phyloP scores from a whole-genome alignment of 139 green algal genomes.

The Chlamydomonas incerta region DNA sequence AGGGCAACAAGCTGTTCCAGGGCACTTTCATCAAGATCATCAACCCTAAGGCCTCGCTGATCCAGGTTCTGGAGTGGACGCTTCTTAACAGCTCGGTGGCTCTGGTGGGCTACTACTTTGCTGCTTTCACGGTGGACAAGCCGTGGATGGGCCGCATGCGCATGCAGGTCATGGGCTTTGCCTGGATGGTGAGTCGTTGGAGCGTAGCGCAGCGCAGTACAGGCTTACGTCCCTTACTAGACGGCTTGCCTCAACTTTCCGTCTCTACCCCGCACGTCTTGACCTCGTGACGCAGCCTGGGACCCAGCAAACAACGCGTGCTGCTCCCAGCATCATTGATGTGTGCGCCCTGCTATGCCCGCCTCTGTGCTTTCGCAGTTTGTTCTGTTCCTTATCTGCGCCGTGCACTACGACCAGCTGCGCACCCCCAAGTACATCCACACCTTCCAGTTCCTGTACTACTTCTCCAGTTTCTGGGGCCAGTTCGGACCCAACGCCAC shows the following conservation, averaged over 20 bases:
- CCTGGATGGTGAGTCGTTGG: constrained; percentile 8
- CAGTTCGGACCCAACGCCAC: constrained; percentile 44
- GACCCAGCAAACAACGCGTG: too few species aligned
- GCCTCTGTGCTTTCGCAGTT: too few species aligned
- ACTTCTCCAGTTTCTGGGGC: constrained; percentile 82
- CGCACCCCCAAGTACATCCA: constrained; percentile 15
- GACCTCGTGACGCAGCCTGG: too few species aligned
- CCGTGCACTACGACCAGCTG: constrained; percentile 58
- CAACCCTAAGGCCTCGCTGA: constrained; percentile 48
- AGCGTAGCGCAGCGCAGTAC: too few species aligned
- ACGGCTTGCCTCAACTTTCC: too few species aligned
- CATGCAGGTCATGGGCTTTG: constrained; percentile 55
- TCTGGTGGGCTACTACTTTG: constrained; percentile 74
- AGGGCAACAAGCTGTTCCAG: background rate
- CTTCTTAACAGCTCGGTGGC: constrained; percentile 77
- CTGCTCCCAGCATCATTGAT: too few species aligned
- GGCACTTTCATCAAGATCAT: constrained; percentile 15
- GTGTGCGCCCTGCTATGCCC: too few species aligned
- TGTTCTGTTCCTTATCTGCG: constrained; percentile 70
- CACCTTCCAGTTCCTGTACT: constrained; percentile 82
- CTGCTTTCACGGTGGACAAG: constrained; percentile 72
- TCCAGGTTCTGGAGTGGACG: constrained; percentile 71
- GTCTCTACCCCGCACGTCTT: too few species aligned
- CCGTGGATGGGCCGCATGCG: constrained; percentile 50
- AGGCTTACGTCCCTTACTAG: too few species aligned